These are phyloP conservation scores for Laburnicola sp. DNA, from an alignment of 2,329 filamentous ascomycete species.

Conservation along the genomic window DNA sequence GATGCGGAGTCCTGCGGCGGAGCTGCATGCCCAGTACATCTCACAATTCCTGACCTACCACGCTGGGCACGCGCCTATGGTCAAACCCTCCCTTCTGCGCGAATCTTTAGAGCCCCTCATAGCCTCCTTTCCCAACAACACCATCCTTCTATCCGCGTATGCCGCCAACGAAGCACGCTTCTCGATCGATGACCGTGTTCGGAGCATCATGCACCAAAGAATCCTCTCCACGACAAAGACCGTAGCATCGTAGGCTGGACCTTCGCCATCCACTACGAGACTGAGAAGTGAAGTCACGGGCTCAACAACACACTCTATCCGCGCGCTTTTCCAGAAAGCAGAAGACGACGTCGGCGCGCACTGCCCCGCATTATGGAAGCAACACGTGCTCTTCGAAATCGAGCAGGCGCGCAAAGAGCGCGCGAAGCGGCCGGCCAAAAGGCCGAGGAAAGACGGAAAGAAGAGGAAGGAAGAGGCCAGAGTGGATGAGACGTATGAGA, in stretches of 20 bases:
- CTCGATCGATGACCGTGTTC: conserved; percentile 74
- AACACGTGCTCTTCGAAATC: too few relatives aligned
- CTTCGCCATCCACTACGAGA: too few relatives aligned
- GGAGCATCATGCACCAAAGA: conserved; percentile 60
- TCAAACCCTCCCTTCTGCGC: conserved; percentile 68
- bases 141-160: conserved; percentile 71
- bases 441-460: conserved; percentile 21
- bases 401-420: too few relatives aligned
- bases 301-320: too few relatives aligned
- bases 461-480: conserved; percentile 24
- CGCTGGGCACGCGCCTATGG: conserved; percentile 63
- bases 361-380: too few relatives aligned
- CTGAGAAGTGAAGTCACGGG: too few relatives aligned
- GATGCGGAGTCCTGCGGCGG: conserved; percentile 48
- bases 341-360: too few relatives aligned
- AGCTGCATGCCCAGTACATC: conserved; percentile 70
- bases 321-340: too few relatives aligned
- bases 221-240: conserved; percentile 34
- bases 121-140: conserved; percentile 71
- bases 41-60: conserved; percentile 69
- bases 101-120: conserved; percentile 64
- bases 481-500: conserved; percentile 41
- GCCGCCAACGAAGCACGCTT: conserved; percentile 74
- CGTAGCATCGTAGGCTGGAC: conserved; percentile 48
- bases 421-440: too few relatives aligned